A percentile compares a stretch with the other conserved stretches of the same genome.
Evolutionary conservation across 352 stramenopile species (phyloP).

Genomic region (Pythium aristosporum): DNA sequence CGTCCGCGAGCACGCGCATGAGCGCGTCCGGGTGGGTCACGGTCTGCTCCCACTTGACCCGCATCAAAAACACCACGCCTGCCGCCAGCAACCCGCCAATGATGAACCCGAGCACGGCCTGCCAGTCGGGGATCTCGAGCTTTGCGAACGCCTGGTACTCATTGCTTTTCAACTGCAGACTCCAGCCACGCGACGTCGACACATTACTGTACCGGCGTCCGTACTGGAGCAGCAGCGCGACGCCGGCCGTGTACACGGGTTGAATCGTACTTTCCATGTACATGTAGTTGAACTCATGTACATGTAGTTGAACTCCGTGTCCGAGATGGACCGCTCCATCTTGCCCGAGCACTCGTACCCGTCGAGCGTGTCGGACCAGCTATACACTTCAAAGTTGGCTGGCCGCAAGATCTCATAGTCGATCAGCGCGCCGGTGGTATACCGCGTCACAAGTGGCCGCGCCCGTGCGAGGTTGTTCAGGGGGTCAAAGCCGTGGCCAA

Average conservation of each 20-base stretch:
- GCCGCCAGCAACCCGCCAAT: background rate
- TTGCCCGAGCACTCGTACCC: slow-evolving; percentile 1
- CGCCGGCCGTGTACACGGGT: slow-evolving; percentile 4
- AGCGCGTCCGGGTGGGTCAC: background rate
- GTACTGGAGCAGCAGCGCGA: slow-evolving; percentile 13
- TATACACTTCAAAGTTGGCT: slow-evolving; percentile 6
- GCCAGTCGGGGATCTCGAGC: background rate
- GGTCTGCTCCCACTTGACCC: background rate
- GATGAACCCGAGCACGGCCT: background rate
- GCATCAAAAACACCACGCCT: too few relatives aligned
- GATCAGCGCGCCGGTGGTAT: slow-evolving; percentile 8
- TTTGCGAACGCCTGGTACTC: background rate
- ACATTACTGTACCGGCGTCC: background rate
- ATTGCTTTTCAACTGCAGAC: background rate
- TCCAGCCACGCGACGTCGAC: background rate
- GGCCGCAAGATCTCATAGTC: slow-evolving; percentile 14
- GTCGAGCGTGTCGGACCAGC: background rate
- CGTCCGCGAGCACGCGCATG: background rate
- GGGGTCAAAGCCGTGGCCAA: slow-evolving; percentile 4
- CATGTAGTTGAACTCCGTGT: slow-evolving; percentile 7
- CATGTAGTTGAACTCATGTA: slow-evolving; percentile 4
- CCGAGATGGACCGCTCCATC: slow-evolving; percentile 11
- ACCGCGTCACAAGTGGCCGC: slow-evolving; percentile 3
- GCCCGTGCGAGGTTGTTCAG: background rate
- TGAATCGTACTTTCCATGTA: slow-evolving; percentile 7